These are phyloP conservation scores for Cryphonectria carpinicola DNA, from an alignment of 2,329 filamentous ascomycete species.

Conservation along the genomic window DNA sequence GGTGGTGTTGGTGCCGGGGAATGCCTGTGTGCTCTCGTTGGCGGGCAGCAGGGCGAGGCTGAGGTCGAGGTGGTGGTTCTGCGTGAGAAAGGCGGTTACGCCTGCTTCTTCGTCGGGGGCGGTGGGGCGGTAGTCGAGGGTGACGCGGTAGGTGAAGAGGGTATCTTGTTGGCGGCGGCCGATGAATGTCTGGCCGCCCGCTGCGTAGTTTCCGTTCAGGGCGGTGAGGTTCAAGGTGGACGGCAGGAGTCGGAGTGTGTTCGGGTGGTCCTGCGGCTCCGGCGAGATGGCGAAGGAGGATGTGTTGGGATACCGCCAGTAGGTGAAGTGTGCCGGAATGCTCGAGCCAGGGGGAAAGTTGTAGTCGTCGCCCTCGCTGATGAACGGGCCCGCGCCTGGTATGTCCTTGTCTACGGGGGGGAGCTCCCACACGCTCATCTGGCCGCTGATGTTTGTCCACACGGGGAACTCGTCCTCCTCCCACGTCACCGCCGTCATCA, in stretches of 20 bases:
- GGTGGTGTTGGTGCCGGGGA: conserved; percentile 29
- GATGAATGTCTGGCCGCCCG: conserved; percentile 55
- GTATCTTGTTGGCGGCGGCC: conserved; percentile 62
- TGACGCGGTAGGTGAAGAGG: conserved; percentile 54
- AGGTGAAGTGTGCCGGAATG: conserved; percentile 58
- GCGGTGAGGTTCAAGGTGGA: conserved; percentile 58
- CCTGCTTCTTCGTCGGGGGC: conserved; percentile 53
- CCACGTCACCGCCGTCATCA: conserved; percentile 46
- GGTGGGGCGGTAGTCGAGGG: conserved; percentile 48
- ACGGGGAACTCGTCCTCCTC: conserved; percentile 39
- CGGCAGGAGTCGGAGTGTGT: conserved; percentile 51
- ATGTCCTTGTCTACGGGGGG: conserved; percentile 30
- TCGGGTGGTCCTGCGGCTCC: conserved; percentile 39
- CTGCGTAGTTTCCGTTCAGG: conserved; percentile 51
- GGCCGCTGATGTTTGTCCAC: conserved; percentile 41
- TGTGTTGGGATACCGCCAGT: conserved; percentile 57
- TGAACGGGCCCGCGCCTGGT: conserved; percentile 33
- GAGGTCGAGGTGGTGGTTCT: conserved; percentile 57
- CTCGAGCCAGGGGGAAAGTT: conserved; percentile 41
- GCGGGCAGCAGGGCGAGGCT: conserved; percentile 44
- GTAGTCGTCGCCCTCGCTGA: conserved; percentile 35
- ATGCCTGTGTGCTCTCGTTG: conserved; percentile 32
- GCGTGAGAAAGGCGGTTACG: conserved; percentile 55
- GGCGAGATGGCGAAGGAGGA: conserved; percentile 51
- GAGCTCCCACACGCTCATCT: conserved; percentile 34